phyloP scores from a whole-genome alignment of 768 basidiomycete genomes.

The Chalciporus sphaerocephalus region DNA sequence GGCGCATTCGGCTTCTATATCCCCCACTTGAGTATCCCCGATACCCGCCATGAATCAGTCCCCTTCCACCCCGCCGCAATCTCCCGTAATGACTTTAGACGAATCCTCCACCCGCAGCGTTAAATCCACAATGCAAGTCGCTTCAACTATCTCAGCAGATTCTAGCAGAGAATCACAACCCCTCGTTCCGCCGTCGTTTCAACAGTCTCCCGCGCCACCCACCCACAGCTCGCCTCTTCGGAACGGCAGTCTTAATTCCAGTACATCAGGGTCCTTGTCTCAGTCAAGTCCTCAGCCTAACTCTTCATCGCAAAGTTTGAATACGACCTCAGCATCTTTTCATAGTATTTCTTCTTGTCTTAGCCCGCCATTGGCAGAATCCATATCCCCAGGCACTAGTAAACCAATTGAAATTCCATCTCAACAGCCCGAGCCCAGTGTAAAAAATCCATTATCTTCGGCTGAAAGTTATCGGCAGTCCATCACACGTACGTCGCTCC shows the following conservation, averaged over 20 bases:
- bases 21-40: constrained; percentile 16
- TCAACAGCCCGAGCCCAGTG: constrained; percentile 12
- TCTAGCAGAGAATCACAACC: constrained; percentile 4
- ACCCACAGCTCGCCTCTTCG: constrained; percentile 9
- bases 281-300: constrained; percentile 22
- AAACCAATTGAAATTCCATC: constrained; percentile 8
- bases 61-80: constrained; percentile 24
- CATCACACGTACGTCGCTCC: constrained; percentile 24
- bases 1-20: constrained; percentile 11
- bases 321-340: constrained; percentile 10
- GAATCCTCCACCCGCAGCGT: constrained; percentile 7
- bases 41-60: constrained; percentile 27
- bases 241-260: constrained; percentile 8
- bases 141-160: constrained; percentile 4
- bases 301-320: constrained; percentile 11
- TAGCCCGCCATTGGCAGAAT: constrained; percentile 10
- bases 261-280: constrained; percentile 15
- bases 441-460: constrained; percentile 7
- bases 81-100: constrained; percentile 18
- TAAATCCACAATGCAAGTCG: constrained; percentile 3
- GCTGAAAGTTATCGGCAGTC: constrained; percentile 9
- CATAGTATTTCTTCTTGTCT: constrained; percentile 19
- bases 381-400: constrained; percentile 5
- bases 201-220: constrained; percentile 20
- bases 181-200: constrained; percentile 12